Base-by-base conservation (phyloP, 495 filamentous ascomycete genomes). In the Annulohypoxylon bovei region DNA sequence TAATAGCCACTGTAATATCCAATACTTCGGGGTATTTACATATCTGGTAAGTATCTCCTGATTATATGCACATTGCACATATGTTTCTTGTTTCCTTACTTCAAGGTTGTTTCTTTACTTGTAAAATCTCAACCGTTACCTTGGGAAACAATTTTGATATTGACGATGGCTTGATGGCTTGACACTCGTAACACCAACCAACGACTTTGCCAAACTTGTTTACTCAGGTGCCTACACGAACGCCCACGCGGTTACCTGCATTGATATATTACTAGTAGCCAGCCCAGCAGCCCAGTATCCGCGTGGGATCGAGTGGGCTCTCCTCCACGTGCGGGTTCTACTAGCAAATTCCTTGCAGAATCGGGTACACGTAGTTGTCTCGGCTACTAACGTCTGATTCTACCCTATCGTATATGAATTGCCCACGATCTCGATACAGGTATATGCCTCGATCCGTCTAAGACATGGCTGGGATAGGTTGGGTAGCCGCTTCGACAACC, bases 321-420 rank as follows among this genome's bases (percentile, higher is more conserved):
- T 44, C 56, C 42, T 67, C 63, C 68, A 67, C 63, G 68, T 71
- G 63, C 58, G 8, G 18, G 20, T 46, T 27, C 47, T 16, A 50
- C 68, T 66, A 67, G n/a, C 46, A 27, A 59, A 63, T 67, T 53
- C 35, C 62, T 56, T 67, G 62, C 58, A 66, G 68, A 22, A 50
- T 42, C 1, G 6, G 16, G 14, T 39, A 58, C 66, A 56, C 16
- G 22, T 47, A 67, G 16, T 47, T 50, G 68, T 71, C 58, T 71
- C 68, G 63, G 68, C 58, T 59, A 53, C 44, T 50, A 37, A 33
- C 68, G 52, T 65, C 9, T n/a, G 39, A 42, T 18, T 18, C 5
- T 44, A 47, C 66, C 23, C 23, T 47, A 30, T 27, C 47, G 14
- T 23, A 16, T 53, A 53, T 32, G 28, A 33, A 12, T 33, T 25